Base-by-base conservation (phyloP, 2,329 filamentous ascomycete species). In the Phaeosphaeriaceae sp. region DNA sequence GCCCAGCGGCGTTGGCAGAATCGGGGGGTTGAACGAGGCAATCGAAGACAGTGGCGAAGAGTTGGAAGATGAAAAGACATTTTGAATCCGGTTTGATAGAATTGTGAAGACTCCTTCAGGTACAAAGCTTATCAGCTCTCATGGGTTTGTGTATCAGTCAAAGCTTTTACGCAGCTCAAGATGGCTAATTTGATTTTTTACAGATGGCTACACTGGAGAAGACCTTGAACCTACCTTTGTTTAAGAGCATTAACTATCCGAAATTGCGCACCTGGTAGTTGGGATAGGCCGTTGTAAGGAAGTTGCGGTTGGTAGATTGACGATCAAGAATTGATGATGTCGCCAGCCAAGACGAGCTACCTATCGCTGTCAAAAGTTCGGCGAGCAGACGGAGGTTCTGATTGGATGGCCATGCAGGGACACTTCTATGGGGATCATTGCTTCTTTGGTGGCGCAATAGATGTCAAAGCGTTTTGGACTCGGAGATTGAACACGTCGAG, bases 1-100 rank as follows among this genome's bases (percentile, higher is more conserved):
- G 93, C 93, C 88, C 90, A 95, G 71, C 92, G 86, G 47, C 87
- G 85, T 74, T 97, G 93, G 45, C 50, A 58, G 28, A 60, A 40
- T 15, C 67, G 66, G 2, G 67, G 67, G 42, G 60, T 66, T 9
- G 51, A 37, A 32, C 67, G 58, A 13, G 69, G 63, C 35, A 70
- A 68, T 29, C 68, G 70, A 33, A 69, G 60, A 33, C 63, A 54
- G 51, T 65, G 52, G 40, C 67, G 67, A 44, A 72, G 56, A 15
- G 66, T 58, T 26, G 67, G 64, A 21, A 63, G 44, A 36, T 66
- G 68, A 6, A 66, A 49, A 2, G 62, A 48, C 57, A 64, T 59
- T 50, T 51, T 43, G 46, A 39, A 42, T 40, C 11, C 6, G 9
- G 11, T 15, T 16, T 15, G 13, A 7, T 9, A 23, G n/a, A 28